These are phyloP conservation scores for Backusella morwellensis DNA, from an alignment of 192 early-diverging fungal species.

Conservation along the genomic window DNA sequence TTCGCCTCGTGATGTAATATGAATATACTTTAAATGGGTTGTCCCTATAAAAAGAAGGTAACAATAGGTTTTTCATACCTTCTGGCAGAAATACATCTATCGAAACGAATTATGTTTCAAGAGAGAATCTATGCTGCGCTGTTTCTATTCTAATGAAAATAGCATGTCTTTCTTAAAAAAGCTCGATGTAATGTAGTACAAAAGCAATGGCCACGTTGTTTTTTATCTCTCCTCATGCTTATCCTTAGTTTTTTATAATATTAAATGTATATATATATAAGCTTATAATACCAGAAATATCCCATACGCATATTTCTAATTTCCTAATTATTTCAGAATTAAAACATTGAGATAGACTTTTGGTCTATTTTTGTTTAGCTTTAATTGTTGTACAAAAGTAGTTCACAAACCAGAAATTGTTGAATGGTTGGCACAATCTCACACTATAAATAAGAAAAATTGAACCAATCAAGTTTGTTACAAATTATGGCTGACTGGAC, in stretches of 20 bases:
- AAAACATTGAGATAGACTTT: background rate
- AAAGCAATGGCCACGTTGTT: background rate
- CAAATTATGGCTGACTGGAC: background rate
- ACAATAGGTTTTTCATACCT: background rate
- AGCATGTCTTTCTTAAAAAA: conserved; percentile 1
- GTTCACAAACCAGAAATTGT: background rate
- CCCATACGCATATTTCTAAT: background rate
- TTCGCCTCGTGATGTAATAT: background rate
- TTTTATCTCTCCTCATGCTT: background rate
- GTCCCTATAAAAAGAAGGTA: background rate
- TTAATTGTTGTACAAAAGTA: background rate
- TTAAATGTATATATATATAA: background rate
- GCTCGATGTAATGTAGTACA: background rate
- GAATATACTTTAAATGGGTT: background rate
- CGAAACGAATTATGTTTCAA: background rate
- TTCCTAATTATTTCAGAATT: background rate
- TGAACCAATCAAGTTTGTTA: background rate
- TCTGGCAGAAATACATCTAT: background rate
- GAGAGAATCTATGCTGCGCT: background rate
- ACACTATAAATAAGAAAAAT: background rate
- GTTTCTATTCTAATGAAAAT: background rate
- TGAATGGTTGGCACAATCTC: background rate
- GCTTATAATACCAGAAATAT: background rate
- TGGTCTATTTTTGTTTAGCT: background rate
- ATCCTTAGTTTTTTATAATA: too few species aligned